phyloP scores from a whole-genome alignment of 805 yeast genomes.

The Teunomyces atbi region DNA sequence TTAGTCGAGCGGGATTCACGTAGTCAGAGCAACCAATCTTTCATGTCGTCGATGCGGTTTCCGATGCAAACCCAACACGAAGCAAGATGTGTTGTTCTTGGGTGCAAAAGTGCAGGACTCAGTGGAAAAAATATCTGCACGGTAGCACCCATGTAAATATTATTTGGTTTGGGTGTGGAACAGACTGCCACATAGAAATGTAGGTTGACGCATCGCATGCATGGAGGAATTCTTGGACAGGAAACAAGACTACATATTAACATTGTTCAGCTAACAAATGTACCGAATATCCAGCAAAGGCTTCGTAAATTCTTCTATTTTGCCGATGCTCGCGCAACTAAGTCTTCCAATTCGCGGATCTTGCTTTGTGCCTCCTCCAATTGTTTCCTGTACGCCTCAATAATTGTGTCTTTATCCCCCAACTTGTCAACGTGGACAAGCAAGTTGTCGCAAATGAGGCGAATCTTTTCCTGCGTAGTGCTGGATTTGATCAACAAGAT shows the following conservation, averaged over 20 bases:
- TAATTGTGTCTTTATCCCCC: slow-evolving; percentile 9
- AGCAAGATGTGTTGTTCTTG: background rate
- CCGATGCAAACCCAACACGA: background rate
- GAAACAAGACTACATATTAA: background rate
- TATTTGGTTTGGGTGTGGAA: background rate
- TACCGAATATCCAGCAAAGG: background rate
- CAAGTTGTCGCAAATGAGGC: slow-evolving; percentile 21
- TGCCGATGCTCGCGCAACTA: background rate
- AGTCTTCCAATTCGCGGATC: slow-evolving; percentile 18
- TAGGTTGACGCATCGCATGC: background rate
- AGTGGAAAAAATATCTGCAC: slow-evolving; percentile 1
- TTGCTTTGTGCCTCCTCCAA: slow-evolving; percentile 20
- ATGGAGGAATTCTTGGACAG: background rate
- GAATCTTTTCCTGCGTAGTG: slow-evolving; percentile 18
- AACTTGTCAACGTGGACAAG: slow-evolving; percentile 15
- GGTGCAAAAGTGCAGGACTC: background rate
- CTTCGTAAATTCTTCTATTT: background rate
- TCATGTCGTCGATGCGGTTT: too few species aligned
- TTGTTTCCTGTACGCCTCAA: slow-evolving; percentile 21
- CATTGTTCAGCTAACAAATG: background rate
- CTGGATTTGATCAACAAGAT: slow-evolving; percentile 20
- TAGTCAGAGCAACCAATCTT: too few species aligned
- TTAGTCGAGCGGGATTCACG: too few species aligned
- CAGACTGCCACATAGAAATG: background rate
- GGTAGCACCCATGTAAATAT: background rate